These are phyloP conservation scores for Filobasidium floriforme DNA, from an alignment of 768 basidiomycete genomes.

Conservation along the genomic window DNA sequence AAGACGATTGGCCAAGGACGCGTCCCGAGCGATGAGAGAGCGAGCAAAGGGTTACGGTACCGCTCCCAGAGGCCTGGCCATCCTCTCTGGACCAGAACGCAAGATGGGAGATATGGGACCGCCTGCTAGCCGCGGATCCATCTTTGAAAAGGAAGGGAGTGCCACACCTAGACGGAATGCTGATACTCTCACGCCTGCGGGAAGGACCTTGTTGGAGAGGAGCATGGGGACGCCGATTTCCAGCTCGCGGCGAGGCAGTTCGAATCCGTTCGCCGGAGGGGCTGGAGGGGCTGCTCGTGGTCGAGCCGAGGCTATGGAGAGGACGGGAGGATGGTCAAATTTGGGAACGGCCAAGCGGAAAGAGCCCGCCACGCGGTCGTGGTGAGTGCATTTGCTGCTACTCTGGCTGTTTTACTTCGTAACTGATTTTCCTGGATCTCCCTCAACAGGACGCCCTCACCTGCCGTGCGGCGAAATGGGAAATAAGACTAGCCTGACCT, in stretches of 20 bases:
- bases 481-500: no score
- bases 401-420: no score
- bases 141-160: conserved; percentile 43
- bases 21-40: conserved; percentile 65
- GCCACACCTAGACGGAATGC: conserved; percentile 65
- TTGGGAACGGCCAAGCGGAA: neutral
- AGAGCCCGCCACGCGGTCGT: neutral
- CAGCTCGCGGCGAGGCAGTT: neutral
- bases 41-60: conserved; percentile 36
- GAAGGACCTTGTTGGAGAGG: conserved; percentile 59
- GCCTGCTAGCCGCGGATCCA: conserved; percentile 43
- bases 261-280: neutral
- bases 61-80: conserved; percentile 13
- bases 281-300: conserved; percentile 47
- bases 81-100: neutral
- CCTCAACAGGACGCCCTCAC: neutral
- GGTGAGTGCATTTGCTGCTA: neutral
- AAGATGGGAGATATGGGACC: conserved; percentile 22
- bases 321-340: conserved; percentile 52
- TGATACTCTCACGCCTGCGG: conserved; percentile 80
- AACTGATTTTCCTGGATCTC: neutral
- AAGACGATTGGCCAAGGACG: conserved; percentile 69
- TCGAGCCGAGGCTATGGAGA: conserved; percentile 63
- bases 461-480: neutral
- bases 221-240: conserved; percentile 22